These are phyloP conservation scores for Diospyros lotus DNA, from an alignment of 148 eudicot species.

Conservation along the genomic window DNA sequence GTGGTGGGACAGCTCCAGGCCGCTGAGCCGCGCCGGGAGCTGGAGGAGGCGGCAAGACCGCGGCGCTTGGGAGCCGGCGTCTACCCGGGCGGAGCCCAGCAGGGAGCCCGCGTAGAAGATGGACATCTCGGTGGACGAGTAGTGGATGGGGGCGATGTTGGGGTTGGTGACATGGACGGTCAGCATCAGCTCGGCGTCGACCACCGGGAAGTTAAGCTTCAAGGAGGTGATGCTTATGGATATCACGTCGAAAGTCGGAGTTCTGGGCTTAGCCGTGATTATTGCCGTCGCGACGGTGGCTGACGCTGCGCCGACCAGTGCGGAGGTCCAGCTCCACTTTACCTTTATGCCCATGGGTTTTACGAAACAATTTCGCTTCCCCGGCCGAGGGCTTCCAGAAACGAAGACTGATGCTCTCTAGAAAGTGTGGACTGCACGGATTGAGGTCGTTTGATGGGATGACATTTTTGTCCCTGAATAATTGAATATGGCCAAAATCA, in stretches of 20 bases:
- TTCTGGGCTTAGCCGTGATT: conserved; percentile 41
- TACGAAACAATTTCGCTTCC: neutral
- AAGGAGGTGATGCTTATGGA: conserved; percentile 70
- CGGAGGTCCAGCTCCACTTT: conserved; percentile 69
- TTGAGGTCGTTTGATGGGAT: too few species aligned
- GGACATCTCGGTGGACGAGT: conserved; percentile 61
- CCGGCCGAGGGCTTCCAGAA: neutral
- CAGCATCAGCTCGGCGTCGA: conserved; percentile 70
- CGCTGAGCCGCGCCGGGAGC: conserved; percentile 75
- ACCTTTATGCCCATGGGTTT: conserved; percentile 28
- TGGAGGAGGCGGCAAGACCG: conserved; percentile 55
- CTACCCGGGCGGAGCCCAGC: conserved; percentile 64
- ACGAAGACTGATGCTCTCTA: too few species aligned
- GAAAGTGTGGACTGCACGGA: too few species aligned
- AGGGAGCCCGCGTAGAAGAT: conserved; percentile 67
- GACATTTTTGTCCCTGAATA: too few species aligned
- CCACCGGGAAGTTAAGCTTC: conserved; percentile 57
- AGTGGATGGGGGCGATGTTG: conserved; percentile 61
- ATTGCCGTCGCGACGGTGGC: conserved; percentile 46
- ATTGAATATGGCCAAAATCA: too few species aligned
- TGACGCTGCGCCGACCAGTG: conserved; percentile 57
- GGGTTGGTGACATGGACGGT: conserved; percentile 96
- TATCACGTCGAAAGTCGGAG: conserved; percentile 68
- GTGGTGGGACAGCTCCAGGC: conserved; percentile 67
- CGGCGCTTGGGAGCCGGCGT: conserved; percentile 67